Conservation (phyloP, 1,284 basidiomycete species). For the Ganoderma sp. region DNA sequence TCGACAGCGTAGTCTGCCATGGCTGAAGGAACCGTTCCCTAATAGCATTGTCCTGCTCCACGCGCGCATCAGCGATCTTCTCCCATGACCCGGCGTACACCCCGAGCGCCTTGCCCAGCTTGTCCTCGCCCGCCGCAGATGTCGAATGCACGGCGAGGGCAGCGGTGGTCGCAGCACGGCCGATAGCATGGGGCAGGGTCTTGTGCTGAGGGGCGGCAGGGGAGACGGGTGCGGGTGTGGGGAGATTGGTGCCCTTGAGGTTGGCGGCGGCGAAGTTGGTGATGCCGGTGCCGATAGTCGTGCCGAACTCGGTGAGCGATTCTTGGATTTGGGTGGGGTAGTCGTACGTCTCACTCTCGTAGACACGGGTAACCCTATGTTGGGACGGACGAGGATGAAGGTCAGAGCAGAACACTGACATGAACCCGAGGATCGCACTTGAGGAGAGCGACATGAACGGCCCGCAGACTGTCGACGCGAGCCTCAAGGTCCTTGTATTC, state of each 20-base stretch:
- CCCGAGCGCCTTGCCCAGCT: conserved; percentile 78
- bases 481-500: conserved; percentile 97
- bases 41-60: conserved; percentile 84
- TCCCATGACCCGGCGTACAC: conserved; percentile 87
- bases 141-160: conserved; percentile 59
- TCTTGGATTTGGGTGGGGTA: conserved; percentile 84
- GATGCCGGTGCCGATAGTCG: conserved; percentile 79
- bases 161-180: conserved; percentile 79
- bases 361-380: conserved; percentile 80
- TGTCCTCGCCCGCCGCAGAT: conserved; percentile 59
- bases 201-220: conserved; percentile 75
- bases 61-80: conserved; percentile 83
- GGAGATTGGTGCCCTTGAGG: conserved; percentile 89
- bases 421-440: conserved; percentile 56
- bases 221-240: conserved; percentile 71
- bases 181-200: conserved; percentile 94
- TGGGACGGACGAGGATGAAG: conserved; percentile 3
- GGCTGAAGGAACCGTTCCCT: conserved; percentile 81
- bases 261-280: conserved; percentile 88
- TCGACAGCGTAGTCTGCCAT: conserved; percentile 89
- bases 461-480: conserved; percentile 90
- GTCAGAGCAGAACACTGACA: not conserved
- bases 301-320: conserved; percentile 72
- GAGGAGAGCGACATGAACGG: conserved; percentile 80
- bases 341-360: conserved; percentile 88